Percentiles rank a stretch among this genome's conserved stretches.
phyloP scores from a whole-genome alignment of 1,139 yeast species.

The Saccharomyces hybrid region DNA sequence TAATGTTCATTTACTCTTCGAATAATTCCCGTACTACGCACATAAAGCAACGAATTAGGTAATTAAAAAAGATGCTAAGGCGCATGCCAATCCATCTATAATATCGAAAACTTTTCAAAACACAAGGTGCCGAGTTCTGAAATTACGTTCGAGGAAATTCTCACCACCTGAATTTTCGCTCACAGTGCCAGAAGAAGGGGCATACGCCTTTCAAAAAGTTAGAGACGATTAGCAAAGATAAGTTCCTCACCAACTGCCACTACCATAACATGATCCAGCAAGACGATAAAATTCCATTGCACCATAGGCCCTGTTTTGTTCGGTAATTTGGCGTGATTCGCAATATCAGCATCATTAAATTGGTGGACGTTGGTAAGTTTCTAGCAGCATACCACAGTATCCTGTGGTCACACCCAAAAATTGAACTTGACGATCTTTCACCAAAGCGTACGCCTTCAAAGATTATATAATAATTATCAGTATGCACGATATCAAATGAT shows the following conservation, averaged over 20 bases:
- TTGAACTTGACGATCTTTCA: constrained; percentile 24
- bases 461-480: too few relatives aligned
- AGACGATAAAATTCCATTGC: constrained; percentile 48
- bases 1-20: constrained; percentile 28
- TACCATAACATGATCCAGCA: constrained; percentile 32
- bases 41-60: constrained; percentile 23
- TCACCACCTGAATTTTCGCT: not conserved
- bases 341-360: constrained; percentile 42
- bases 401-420: constrained; percentile 71
- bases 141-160: not conserved
- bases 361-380: constrained; percentile 41
- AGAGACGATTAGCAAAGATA: constrained; percentile 4
- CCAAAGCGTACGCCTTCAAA: constrained; percentile 7
- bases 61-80: constrained; percentile 21
- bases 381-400: constrained; percentile 74
- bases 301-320: constrained; percentile 60
- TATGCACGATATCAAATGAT: too few relatives aligned
- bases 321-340: constrained; percentile 38
- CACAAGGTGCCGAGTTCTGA: constrained; percentile 5
- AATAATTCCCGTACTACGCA: constrained; percentile 22
- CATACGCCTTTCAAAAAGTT: not conserved
- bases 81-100: constrained; percentile 7
- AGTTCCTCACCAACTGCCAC: constrained; percentile 33
- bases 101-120: constrained; percentile 7
- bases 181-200: not conserved